Evolutionary conservation across 371 early-diverging fungal species (phyloP), one percentile per base, ranked within the genome.

Genomic region (Capillidium rhysosporum): DNA sequence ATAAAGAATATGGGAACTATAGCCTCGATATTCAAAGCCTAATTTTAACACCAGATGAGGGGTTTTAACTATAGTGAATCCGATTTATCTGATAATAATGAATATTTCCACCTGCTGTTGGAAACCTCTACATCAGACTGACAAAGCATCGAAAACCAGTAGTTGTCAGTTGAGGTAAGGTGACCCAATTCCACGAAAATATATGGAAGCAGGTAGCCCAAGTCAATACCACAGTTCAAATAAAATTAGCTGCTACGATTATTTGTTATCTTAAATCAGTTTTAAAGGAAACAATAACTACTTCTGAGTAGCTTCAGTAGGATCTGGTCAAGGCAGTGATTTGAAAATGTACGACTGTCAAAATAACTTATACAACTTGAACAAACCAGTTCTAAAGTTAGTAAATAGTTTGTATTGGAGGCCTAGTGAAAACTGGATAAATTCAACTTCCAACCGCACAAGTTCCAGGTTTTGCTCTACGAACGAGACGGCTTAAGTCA

Each of bases 151-250:
- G 76, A 28, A 56, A 68, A 41, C 84, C 7, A 79, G 83, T 86
- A 31, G 77, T 69, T 49, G 80, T 97, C 16, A 95, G 97, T 34
- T 97, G 97, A 95, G 97, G 97, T 48, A 91, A 89, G 56, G 95
- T 91, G 61, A 97, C 97, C 8, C 97, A 97, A 63, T 97, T 94
- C 61, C 94, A 95, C 60, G 97, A 95, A 39, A 75, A 78, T n/a
- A 86, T 69, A 25, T 92, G 92, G 52, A 95, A 92, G 62, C 68
- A 65, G 44, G 86, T 85, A 5, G 89, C 83, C 7, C 61, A 66
- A 46, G 7, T 34, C 34, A 12, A 12, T 34, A 34, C 34, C 12
- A n/a, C n/a, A n/a, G 68, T n/a, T n/a, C n/a, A 65, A 45, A 12
- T 34, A 4, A 64, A 60, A 57, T 75, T 71, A 49, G 65, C 73